Evolutionary conservation across 176 grass and related monocot genomes (phyloP), one percentile per base, ranked within the genome.

Genomic region (Phoenix roebelenii): DNA sequence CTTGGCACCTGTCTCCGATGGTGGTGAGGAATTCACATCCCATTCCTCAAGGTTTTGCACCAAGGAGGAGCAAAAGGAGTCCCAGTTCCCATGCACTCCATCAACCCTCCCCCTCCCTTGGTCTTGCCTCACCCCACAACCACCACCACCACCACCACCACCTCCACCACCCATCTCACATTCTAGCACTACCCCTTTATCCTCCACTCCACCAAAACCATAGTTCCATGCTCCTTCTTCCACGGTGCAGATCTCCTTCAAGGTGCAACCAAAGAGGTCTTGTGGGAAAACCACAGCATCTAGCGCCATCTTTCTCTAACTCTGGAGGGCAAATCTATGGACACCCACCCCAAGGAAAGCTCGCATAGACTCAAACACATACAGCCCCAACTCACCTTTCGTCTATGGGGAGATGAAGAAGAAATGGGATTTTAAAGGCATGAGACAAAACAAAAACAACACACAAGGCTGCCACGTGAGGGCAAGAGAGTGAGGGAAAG

Each of bases 401-500:
- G 2, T 44, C 35, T 44, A 44, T 44, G 48, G 16, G 57, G 29
- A 49, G 29, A 61, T 5, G 49, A 15, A 22, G 50, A 48, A 61
- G 26, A 65, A 17, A 7, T 12, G 35, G 35, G 35, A 44, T 14
- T 44, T 44, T 44, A 44, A 14, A 44, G 35, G 35, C 35, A 14
- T 2, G 9, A 44, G 35, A 44, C 9, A 44, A 12, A 44, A 44
- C 35, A 12, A 44, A 44, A 44, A 44, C 35, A 44, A 5, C 28
- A 30, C 28, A 30, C 28, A 44, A 44, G 35, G 35, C 35, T 44
- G 35, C 35, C 35, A 44, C 35, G 56, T 15, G 17, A 51, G 24
- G 68, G 73, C 17, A 50, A 25, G 70, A 60, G 24, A 23, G 63
- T 70, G 78, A 67, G 61, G 53, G 22, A 44, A 16, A 60, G 44